Evolutionary conservation across 768 basidiomycete species (phyloP).

Genomic region (Boletus speciosus): DNA sequence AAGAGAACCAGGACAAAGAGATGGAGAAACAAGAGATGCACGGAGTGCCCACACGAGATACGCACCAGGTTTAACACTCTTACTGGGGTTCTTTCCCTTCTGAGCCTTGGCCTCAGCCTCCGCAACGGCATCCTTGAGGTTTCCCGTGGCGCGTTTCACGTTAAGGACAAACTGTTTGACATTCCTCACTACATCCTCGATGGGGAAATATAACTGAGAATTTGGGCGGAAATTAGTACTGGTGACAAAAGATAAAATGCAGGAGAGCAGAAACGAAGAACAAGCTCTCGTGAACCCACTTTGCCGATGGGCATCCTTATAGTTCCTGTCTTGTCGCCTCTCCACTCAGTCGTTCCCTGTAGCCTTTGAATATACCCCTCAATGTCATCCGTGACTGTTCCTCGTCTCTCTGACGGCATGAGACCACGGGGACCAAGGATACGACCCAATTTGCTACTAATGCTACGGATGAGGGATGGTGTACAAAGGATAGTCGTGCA

Average conservation of each 20-base stretch:
- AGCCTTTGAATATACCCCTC: slow-evolving; percentile 76
- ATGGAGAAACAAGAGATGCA: not conserved
- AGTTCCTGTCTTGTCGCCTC: slow-evolving; percentile 81
- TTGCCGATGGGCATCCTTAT: slow-evolving; percentile 80
- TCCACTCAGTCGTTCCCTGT: slow-evolving; percentile 87
- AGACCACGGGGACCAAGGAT: slow-evolving; percentile 85
- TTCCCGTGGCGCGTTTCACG: slow-evolving; percentile 73
- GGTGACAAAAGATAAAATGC: not conserved
- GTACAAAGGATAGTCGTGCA: slow-evolving; percentile 80
- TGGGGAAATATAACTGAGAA: slow-evolving; percentile 66
- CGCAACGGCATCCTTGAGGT: slow-evolving; percentile 48
- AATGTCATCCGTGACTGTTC: slow-evolving; percentile 91
- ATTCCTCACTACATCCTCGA: slow-evolving; percentile 76
- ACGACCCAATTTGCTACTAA: slow-evolving; percentile 78
- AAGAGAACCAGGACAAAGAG: not conserved
- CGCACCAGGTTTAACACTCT: slow-evolving; percentile 46
- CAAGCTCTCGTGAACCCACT: slow-evolving; percentile 38
- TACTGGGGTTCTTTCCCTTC: slow-evolving; percentile 33
- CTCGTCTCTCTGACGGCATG: slow-evolving; percentile 93
- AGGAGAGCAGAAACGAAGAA: not conserved
- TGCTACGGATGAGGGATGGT: slow-evolving; percentile 69
- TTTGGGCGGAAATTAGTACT: slow-evolving; percentile 3
- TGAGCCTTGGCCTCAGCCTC: slow-evolving; percentile 40
- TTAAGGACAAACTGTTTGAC: slow-evolving; percentile 69
- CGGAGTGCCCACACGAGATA: slow-evolving; percentile 1